A percentile compares a stretch with the other conserved stretches of the same genome.
Evolutionary conservation across 768 basidiomycete genomes (phyloP).

Genomic region (Boletus reticuloceps): DNA sequence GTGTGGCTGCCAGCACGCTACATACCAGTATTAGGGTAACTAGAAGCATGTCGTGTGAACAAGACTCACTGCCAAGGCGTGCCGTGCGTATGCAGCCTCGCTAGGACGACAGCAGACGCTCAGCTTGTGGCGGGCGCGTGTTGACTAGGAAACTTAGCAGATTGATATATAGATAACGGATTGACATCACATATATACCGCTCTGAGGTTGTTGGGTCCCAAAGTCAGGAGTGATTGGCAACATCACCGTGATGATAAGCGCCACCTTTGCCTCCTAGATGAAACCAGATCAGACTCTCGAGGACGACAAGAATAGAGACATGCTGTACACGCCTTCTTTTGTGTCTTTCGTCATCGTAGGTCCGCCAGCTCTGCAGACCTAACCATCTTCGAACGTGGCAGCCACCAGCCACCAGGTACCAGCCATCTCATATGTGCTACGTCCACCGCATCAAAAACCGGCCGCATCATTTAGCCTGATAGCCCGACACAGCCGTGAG

Average conservation of each 20-base stretch:
- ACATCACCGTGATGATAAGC: neutral
- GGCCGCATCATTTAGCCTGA: slow-evolving; percentile 16
- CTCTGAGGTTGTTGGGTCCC: too few species aligned
- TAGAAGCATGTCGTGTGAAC: too few species aligned
- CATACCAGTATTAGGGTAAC: too few species aligned
- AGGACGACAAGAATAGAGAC: neutral
- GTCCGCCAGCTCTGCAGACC: neutral
- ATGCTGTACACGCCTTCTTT: slow-evolving; percentile 7
- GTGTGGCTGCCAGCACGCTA: too few species aligned
- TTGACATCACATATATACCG: too few species aligned
- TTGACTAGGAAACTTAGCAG: too few species aligned
- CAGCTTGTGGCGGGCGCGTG: too few species aligned
- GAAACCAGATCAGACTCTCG: neutral
- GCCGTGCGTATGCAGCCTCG: too few species aligned
- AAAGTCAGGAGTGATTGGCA: neutral
- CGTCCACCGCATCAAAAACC: slow-evolving; percentile 6
- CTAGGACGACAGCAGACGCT: too few species aligned
- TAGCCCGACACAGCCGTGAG: slow-evolving; percentile 14
- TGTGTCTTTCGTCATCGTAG: neutral
- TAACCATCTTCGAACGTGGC: neutral
- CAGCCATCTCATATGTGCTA: slow-evolving; percentile 11
- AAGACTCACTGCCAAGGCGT: too few species aligned
- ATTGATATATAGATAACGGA: too few species aligned
- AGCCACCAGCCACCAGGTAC: slow-evolving; percentile 6
- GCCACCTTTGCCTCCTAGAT: neutral